Evolutionary conservation across 495 filamentous ascomycete species (phyloP).

Genomic region (Aspergillus leporis): DNA sequence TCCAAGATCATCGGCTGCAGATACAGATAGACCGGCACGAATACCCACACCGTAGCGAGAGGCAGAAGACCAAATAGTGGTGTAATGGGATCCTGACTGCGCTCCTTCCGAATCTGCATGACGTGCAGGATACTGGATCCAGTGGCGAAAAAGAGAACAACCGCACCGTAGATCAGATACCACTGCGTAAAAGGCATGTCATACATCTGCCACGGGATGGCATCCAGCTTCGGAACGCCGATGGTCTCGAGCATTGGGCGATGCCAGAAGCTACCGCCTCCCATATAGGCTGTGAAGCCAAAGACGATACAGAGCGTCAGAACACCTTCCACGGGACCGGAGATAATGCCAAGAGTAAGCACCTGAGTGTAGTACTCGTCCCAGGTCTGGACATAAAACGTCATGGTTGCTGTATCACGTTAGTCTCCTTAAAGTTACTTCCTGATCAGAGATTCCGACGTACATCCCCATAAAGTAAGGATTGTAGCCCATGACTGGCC

Average conservation of each 20-base stretch:
- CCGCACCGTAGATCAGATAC: conserved; percentile 87
- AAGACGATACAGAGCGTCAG: conserved; percentile 82
- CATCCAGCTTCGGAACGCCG: conserved; percentile 62
- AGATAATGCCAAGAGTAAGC: conserved; percentile 86
- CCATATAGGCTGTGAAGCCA: conserved; percentile 78
- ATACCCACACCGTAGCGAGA: conserved; percentile 70
- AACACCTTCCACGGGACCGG: conserved; percentile 93
- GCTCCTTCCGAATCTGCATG: conserved; percentile 71
- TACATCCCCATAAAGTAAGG: conserved; percentile 79
- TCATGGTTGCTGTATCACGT: conserved; percentile 62
- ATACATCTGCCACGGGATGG: conserved; percentile 70
- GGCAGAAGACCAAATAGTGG: conserved; percentile 82
- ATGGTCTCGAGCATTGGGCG: conserved; percentile 72
- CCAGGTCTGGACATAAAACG: conserved; percentile 99
- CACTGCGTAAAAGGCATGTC: conserved; percentile 82
- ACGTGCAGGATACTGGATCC: conserved; percentile 72
- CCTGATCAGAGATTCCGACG: conserved; percentile 19
- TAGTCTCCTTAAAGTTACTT: conserved; percentile 15
- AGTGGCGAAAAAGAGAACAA: conserved; percentile 84
- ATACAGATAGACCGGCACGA: conserved; percentile 75
- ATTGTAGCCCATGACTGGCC: conserved; percentile 92
- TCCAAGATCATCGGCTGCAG: conserved; percentile 81
- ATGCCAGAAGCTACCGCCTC: conserved; percentile 91
- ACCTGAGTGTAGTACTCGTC: conserved; percentile 98
- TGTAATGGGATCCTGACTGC: conserved; percentile 64